Base-by-base conservation (phyloP, 2,329 filamentous ascomycete genomes). In the Fusarium longipes region DNA sequence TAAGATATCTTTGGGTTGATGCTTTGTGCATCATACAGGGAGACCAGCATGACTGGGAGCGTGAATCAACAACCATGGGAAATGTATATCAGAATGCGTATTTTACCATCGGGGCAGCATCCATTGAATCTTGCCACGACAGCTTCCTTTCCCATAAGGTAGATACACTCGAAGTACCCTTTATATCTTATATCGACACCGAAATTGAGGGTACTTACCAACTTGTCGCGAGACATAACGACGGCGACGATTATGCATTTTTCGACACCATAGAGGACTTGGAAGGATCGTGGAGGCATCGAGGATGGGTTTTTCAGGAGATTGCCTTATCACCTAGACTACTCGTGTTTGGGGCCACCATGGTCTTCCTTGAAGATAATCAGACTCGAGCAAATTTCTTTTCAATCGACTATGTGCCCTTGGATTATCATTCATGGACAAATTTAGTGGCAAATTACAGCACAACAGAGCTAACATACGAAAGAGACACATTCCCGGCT, bases 371-470 rank as follows among this genome's bases (percentile, higher is more conserved):
- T 10, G 11, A 43, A n/a, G 27, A 43, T 3, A 15, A 4, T 1
- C 27, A 9, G 11, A 27, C 8, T 27, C n/a, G 27, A 14, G 39
- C 17, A 5, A 14, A 43, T 14, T 8, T n/a, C 3, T 32, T 15
- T 32, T 8, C 24, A 4, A 7, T 18, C 8, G 10, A 24, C 1
- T 2, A 1, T 20, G 5, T 24, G 14, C n/a, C n/a, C n/a, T 6
- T 17, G 12, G 20, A 25, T 25, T 17, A 25, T 40, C 8, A 8
- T 1, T 15, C 3, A 18, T 43, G 40, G 40, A 29, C 24, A 8
- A 0, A 5, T 5, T 5, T 29, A 10, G 40, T 43, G 10, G 0
- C 0, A 10, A 0, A 0, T 0, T 43, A 43, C 6, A 18, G 40
- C 20, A 0, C 2, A 0, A 6, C 0, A 0, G 8, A 14, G 4